A percentile compares a stretch with the other conserved stretches of the same genome.
phyloP scores from a whole-genome alignment of 2,329 filamentous ascomycete species.

The Talaromyces sp. region DNA sequence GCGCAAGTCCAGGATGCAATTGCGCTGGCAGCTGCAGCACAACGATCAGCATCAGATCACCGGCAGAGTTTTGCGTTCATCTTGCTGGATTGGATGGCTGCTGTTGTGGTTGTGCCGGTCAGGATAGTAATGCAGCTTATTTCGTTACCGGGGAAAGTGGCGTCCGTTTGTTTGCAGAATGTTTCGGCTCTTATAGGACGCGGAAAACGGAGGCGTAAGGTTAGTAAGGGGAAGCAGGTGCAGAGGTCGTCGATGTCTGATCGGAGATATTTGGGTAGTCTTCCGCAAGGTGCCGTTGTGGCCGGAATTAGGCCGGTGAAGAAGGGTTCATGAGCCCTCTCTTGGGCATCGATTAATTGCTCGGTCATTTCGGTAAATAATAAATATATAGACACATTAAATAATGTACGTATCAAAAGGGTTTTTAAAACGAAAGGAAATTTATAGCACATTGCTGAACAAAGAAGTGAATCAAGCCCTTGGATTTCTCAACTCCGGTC shows the following conservation, averaged over 20 bases:
- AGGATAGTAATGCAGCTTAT: slow-evolving; percentile 31
- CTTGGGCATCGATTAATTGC: not conserved
- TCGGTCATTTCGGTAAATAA: not conserved
- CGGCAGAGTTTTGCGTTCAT: slow-evolving; percentile 26
- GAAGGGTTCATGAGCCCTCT: not conserved
- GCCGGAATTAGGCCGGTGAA: not conserved
- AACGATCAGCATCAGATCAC: slow-evolving; percentile 27
- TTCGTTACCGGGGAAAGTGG: slow-evolving; percentile 30
- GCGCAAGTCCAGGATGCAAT: slow-evolving; percentile 71
- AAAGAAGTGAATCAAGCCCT: not conserved
- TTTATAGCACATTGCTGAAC: not conserved
- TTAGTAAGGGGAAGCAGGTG: slow-evolving; percentile 25
- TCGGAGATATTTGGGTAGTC: not conserved
- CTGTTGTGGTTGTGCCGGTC: slow-evolving; percentile 34
- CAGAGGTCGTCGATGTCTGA: slow-evolving; percentile 8
- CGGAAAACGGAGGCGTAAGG: not conserved
- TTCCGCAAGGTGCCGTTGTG: not conserved
- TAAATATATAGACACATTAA: slow-evolving; percentile 1
- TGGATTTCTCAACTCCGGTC: not conserved
- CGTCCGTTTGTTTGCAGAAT: slow-evolving; percentile 21
- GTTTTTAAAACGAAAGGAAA: no score
- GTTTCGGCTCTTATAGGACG: slow-evolving; percentile 10
- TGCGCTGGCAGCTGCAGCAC: slow-evolving; percentile 71
- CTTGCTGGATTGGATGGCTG: slow-evolving; percentile 36
- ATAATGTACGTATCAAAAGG: not conserved